These are phyloP conservation scores for Neurospora intermedia DNA, from an alignment of 495 filamentous ascomycete species.

Conservation along the genomic window DNA sequence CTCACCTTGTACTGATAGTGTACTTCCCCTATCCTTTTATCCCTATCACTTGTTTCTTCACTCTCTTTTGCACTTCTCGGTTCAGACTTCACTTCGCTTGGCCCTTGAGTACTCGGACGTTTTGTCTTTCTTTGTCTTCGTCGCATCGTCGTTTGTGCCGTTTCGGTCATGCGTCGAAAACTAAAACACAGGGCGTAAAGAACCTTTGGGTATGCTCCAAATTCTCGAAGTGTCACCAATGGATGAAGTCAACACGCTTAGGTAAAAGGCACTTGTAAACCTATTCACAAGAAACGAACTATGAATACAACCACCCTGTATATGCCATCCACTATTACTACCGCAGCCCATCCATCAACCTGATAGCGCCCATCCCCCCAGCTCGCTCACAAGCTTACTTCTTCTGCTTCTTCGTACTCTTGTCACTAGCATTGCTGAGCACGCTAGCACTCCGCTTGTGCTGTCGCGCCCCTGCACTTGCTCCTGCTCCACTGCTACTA, in stretches of 20 bases:
- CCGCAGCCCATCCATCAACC: background rate
- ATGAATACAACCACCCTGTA: background rate
- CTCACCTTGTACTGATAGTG: background rate
- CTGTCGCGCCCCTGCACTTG: background rate
- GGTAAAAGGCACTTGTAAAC: background rate
- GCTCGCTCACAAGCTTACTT: constrained; percentile 33
- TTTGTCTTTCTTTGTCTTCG: background rate
- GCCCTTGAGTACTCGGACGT: background rate
- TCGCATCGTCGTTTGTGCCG: background rate
- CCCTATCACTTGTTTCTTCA: background rate
- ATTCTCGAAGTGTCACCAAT: background rate
- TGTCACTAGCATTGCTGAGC: constrained; percentile 55
- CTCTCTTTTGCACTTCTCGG: background rate
- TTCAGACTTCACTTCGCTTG: background rate
- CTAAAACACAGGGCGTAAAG: background rate
- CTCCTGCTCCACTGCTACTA: background rate
- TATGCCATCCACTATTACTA: background rate
- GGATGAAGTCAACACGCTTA: background rate
- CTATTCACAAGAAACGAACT: background rate
- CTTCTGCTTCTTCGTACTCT: constrained; percentile 60
- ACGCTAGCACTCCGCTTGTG: constrained; percentile 73
- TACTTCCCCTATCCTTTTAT: background rate
- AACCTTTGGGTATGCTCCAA: background rate
- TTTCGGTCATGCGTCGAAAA: background rate
- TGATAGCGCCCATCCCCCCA: background rate